phyloP scores from a whole-genome alignment of 2,329 filamentous ascomycete species.

The Fusarium domesticum region DNA sequence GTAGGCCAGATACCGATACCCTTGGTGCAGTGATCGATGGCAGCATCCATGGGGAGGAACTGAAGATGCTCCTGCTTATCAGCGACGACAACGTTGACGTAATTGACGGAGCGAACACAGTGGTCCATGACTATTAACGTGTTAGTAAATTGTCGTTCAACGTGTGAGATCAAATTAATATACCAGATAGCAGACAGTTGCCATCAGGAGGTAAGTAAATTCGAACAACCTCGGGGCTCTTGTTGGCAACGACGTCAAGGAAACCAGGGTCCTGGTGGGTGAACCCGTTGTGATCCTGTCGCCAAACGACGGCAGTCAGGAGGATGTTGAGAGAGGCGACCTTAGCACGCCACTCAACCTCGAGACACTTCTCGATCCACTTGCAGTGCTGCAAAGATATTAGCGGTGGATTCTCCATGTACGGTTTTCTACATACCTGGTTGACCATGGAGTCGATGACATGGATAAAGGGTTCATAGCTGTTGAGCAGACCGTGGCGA shows the following conservation, averaged over 20 bases:
- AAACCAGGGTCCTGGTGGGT: slow-evolving; percentile 80
- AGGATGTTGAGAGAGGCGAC: slow-evolving; percentile 76
- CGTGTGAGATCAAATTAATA: slow-evolving; percentile 3
- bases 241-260: slow-evolving; percentile 75
- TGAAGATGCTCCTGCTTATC: slow-evolving; percentile 79
- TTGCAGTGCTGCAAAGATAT: slow-evolving; percentile 62
- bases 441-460: slow-evolving; percentile 85
- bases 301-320: slow-evolving; percentile 74
- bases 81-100: slow-evolving; percentile 77
- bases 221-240: slow-evolving; percentile 73
- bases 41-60: slow-evolving; percentile 70
- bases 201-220: slow-evolving; percentile 80
- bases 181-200: slow-evolving; percentile 67
- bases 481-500: slow-evolving; percentile 73
- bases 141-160: slow-evolving; percentile 11
- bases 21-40: slow-evolving; percentile 73
- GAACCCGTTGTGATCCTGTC: slow-evolving; percentile 82
- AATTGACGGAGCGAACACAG: slow-evolving; percentile 70
- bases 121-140: slow-evolving; percentile 60
- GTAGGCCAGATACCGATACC: slow-evolving; percentile 75
- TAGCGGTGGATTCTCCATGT: slow-evolving; percentile 6
- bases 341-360: slow-evolving; percentile 73
- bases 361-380: slow-evolving; percentile 79
- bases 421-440: slow-evolving; percentile 45
- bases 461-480: slow-evolving; percentile 80